Evolutionary conservation across 1,284 basidiomycete species (phyloP).

Genomic region (Anthracocystis setariae): DNA sequence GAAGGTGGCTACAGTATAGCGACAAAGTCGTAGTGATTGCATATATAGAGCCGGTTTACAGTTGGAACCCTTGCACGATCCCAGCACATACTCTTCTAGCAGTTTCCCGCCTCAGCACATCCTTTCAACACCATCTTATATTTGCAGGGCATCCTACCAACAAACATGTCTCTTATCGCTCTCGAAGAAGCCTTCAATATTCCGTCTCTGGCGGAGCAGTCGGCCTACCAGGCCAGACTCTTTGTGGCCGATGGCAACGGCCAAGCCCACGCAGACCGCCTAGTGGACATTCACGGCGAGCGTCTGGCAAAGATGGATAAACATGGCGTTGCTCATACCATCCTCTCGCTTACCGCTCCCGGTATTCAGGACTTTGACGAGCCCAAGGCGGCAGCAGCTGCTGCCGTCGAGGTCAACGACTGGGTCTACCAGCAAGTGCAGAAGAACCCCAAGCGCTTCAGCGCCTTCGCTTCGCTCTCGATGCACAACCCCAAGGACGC

Average conservation of each 20-base stretch:
- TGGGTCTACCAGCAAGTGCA: constrained; percentile 61
- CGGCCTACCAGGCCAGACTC: constrained; percentile 46
- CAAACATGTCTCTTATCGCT: constrained; percentile 41
- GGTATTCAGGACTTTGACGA: constrained; percentile 61
- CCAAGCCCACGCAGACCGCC: constrained; percentile 44
- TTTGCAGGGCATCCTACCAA: no score
- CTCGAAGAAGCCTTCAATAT: constrained; percentile 53
- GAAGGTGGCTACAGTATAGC: no score
- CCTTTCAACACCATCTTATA: background rate
- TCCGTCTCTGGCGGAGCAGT: constrained; percentile 45
- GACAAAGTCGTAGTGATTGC: no score
- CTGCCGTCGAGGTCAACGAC: constrained; percentile 56
- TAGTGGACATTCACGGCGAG: constrained; percentile 56
- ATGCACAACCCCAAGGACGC: constrained; percentile 67
- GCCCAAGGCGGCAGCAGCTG: constrained; percentile 51
- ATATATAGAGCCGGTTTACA: no score
- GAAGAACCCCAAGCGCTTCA: constrained; percentile 62
- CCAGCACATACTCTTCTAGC: background rate
- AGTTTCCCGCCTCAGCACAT: background rate
- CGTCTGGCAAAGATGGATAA: constrained; percentile 61
- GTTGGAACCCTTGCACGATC: no score
- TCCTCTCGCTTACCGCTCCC: constrained; percentile 61
- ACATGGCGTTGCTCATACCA: constrained; percentile 57
- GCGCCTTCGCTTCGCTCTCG: constrained; percentile 65
- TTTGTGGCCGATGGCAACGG: constrained; percentile 49